Conservation (phyloP, 129 eudicot genomes). For the Apium graveolens region DNA sequence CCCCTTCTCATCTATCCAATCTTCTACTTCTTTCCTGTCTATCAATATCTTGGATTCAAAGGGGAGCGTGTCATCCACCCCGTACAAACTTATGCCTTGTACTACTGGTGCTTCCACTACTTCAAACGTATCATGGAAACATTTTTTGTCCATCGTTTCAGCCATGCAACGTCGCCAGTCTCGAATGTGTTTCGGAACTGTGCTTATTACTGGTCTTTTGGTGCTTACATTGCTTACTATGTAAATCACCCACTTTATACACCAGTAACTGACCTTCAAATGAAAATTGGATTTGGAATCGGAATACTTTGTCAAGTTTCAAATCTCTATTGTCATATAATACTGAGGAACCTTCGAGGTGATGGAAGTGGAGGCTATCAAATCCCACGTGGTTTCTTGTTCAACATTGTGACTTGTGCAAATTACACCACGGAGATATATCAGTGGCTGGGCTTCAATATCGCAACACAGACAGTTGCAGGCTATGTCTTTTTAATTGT, state of each 20-base stretch:
- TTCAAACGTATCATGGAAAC: constrained; percentile 95
- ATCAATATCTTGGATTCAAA: constrained; percentile 66
- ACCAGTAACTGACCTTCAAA: constrained; percentile 80
- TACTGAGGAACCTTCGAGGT: constrained; percentile 71
- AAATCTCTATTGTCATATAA: constrained; percentile 86
- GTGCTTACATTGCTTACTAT: constrained; percentile 80
- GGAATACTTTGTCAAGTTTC: constrained; percentile 77
- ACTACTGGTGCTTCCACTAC: constrained; percentile 95
- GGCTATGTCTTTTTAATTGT: constrained; percentile 75
- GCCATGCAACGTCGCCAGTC: constrained; percentile 96
- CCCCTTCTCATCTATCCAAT: constrained; percentile 81
- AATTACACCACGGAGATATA: constrained; percentile 96
- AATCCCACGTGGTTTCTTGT: constrained; percentile 85
- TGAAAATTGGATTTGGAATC: constrained; percentile 83
- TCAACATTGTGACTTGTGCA: constrained; percentile 91
- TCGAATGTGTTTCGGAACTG: constrained; percentile 95
- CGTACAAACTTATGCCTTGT: constrained; percentile 80
- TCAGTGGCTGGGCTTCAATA: constrained; percentile 94
- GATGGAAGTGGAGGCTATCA: constrained; percentile 76
- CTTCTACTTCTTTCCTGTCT: constrained; percentile 77
- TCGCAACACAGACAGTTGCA: constrained; percentile 92
- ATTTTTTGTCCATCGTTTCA: constrained; percentile 93
- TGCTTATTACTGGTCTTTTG: constrained; percentile 93
- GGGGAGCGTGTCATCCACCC: constrained; percentile 64
- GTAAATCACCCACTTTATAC: constrained; percentile 87